Evolutionary conservation across 2,329 filamentous ascomycete genomes (phyloP).

Genomic region (Aspergillus arachidicola): DNA sequence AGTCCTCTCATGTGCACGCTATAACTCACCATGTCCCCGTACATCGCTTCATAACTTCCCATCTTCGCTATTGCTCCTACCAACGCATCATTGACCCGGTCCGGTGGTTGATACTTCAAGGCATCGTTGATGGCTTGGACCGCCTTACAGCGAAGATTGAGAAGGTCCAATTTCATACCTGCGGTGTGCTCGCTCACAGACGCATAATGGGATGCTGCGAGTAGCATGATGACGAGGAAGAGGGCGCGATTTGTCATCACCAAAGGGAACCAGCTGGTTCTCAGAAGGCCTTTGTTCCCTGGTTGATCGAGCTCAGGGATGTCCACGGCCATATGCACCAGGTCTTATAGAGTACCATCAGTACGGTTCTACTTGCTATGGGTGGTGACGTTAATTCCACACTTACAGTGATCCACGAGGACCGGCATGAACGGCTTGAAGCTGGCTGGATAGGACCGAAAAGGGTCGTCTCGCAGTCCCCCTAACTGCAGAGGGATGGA

Average conservation of each 20-base stretch:
- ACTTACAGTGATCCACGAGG: conserved; percentile 39
- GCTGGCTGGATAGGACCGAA: conserved; percentile 40
- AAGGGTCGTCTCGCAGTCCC: conserved; percentile 32
- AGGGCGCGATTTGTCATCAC: conserved; percentile 44
- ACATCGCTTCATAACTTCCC: conserved; percentile 58
- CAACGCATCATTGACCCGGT: conserved; percentile 44
- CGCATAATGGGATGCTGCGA: conserved; percentile 46
- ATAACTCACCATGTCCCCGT: conserved; percentile 47
- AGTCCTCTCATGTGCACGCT: conserved; percentile 54
- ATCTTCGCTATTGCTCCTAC: conserved; percentile 55
- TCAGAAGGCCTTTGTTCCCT: conserved; percentile 36
- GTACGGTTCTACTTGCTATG: conserved; percentile 1
- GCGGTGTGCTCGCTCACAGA: conserved; percentile 27
- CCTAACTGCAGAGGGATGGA: conserved; percentile 23
- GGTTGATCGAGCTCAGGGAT: conserved; percentile 46
- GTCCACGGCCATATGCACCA: conserved; percentile 43
- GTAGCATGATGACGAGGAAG: conserved; percentile 46
- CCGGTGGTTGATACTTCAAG: conserved; percentile 32
- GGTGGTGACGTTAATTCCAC: not conserved
- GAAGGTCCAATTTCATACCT: conserved; percentile 32
- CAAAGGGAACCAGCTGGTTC: conserved; percentile 45
- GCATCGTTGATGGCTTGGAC: conserved; percentile 48
- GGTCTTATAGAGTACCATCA: conserved; percentile 26
- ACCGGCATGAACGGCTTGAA: conserved; percentile 38
- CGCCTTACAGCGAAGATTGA: conserved; percentile 49